Evolutionary conservation across 352 stramenopile genomes (phyloP).

Genomic region (Phytophthora sojae): DNA sequence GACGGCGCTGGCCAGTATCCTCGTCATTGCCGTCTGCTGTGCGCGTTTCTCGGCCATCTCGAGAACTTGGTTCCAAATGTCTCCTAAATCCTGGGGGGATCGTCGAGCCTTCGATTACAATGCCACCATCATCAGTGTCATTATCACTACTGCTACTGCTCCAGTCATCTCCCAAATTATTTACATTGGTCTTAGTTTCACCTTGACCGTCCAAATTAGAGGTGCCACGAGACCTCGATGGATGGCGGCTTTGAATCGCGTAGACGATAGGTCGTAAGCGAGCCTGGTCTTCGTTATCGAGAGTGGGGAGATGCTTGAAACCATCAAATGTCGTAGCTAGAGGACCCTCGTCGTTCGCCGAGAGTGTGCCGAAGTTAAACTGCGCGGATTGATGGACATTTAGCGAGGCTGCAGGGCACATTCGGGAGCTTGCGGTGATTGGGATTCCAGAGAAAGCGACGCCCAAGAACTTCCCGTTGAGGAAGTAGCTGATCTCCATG

Average conservation of each 20-base stretch:
- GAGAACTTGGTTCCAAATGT: not conserved
- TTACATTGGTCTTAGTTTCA: constrained; percentile 2
- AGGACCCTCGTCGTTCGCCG: constrained; percentile 6
- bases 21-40: constrained; percentile 20
- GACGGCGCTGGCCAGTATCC: constrained; percentile 30
- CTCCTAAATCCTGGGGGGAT: not conserved
- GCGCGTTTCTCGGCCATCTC: constrained; percentile 12
- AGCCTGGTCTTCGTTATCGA: constrained; percentile 53
- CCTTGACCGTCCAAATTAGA: not conserved
- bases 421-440: constrained; percentile 47
- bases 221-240: not conserved
- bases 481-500: constrained; percentile 88
- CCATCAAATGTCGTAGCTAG: not conserved
- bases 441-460: constrained; percentile 77
- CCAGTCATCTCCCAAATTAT: constrained; percentile 9
- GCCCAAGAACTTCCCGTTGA: constrained; percentile 93
- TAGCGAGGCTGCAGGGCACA: constrained; percentile 88
- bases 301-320: constrained; percentile 48
- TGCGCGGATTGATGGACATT: constrained; percentile 82
- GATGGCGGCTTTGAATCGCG: constrained; percentile 11
- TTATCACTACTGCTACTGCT: constrained; percentile 30
- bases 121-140: constrained; percentile 34
- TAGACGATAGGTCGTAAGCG: constrained; percentile 52
- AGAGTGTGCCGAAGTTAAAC: constrained; percentile 79
- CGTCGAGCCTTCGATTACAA: constrained; percentile 12